phyloP scores from a whole-genome alignment of 164 flowering plant species.

The Aristolochia contorta region DNA sequence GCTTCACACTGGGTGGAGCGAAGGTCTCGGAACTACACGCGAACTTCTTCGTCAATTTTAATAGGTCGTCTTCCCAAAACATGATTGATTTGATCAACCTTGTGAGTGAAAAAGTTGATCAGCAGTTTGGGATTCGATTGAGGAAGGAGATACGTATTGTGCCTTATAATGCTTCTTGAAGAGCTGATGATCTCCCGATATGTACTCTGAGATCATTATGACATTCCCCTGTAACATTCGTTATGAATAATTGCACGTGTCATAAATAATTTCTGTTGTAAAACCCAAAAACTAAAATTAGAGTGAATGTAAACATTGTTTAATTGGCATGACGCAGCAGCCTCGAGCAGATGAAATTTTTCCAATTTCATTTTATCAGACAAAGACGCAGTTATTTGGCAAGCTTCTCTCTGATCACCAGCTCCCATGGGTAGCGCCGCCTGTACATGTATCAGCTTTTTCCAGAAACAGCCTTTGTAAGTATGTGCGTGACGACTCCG shows the following conservation, averaged over 20 bases:
- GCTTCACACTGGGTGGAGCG: constrained; percentile 33
- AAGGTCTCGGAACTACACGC: constrained; percentile 36
- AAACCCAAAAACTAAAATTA: no score
- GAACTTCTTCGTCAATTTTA: constrained; percentile 37
- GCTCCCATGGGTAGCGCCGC: no score
- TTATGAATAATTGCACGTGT: no score
- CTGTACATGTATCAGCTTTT: background rate
- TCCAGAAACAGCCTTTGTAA: constrained; percentile 56
- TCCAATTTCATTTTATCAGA: background rate
- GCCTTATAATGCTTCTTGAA: background rate
- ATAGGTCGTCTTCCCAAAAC: constrained; percentile 30
- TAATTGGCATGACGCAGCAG: no score
- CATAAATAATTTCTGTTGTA: no score
- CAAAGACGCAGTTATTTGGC: no score
- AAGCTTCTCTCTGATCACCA: no score
- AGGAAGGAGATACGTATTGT: constrained; percentile 26
- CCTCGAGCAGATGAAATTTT: no score
- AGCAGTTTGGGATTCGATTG: constrained; percentile 27
- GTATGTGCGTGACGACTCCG: constrained; percentile 57
- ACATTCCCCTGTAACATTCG: no score
- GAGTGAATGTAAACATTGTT: no score
- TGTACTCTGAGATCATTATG: no score
- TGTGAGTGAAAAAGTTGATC: constrained; percentile 26
- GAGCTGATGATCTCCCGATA: no score
- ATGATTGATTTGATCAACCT: constrained; percentile 35